These are phyloP conservation scores for Hypoxylon rickii DNA, from an alignment of 495 filamentous ascomycete genomes.

Conservation along the genomic window DNA sequence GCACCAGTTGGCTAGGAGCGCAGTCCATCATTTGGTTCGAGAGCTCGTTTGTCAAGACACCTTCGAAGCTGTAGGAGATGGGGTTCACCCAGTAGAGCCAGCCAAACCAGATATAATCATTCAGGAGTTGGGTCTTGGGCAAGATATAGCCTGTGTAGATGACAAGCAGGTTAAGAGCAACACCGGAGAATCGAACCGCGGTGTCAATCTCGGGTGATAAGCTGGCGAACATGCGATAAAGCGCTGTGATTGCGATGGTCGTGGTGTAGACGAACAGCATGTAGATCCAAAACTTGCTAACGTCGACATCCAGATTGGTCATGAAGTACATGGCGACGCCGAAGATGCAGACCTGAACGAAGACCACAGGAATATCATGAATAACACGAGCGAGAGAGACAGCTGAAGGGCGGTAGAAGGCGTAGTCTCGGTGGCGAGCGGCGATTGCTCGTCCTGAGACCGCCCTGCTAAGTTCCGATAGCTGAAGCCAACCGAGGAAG, in stretches of 20 bases:
- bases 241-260: slow-evolving; percentile 67
- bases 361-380: slow-evolving; percentile 68
- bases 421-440: slow-evolving; percentile 57
- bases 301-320: slow-evolving; percentile 64
- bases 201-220: slow-evolving; percentile 74
- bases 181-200: slow-evolving; percentile 71
- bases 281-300: slow-evolving; percentile 75
- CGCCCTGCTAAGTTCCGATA: slow-evolving; percentile 72
- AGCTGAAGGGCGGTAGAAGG: slow-evolving; percentile 79
- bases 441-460: slow-evolving; percentile 37
- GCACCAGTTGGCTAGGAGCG: slow-evolving; percentile 58
- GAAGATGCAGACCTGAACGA: slow-evolving; percentile 67
- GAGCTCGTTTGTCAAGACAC: slow-evolving; percentile 62
- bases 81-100: slow-evolving; percentile 64
- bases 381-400: slow-evolving; percentile 70
- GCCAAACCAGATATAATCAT: slow-evolving; percentile 59
- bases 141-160: slow-evolving; percentile 63
- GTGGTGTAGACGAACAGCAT: slow-evolving; percentile 71
- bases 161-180: slow-evolving; percentile 64
- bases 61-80: slow-evolving; percentile 61
- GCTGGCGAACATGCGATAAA: slow-evolving; percentile 79
- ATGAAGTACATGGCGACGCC: slow-evolving; percentile 72
- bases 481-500: slow-evolving; percentile 74
- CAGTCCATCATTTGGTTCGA: slow-evolving; percentile 56
- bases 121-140: slow-evolving; percentile 41